These are phyloP conservation scores for Neofusicoccum umdonicola DNA, from an alignment of 2,329 filamentous ascomycete genomes.

Conservation along the genomic window DNA sequence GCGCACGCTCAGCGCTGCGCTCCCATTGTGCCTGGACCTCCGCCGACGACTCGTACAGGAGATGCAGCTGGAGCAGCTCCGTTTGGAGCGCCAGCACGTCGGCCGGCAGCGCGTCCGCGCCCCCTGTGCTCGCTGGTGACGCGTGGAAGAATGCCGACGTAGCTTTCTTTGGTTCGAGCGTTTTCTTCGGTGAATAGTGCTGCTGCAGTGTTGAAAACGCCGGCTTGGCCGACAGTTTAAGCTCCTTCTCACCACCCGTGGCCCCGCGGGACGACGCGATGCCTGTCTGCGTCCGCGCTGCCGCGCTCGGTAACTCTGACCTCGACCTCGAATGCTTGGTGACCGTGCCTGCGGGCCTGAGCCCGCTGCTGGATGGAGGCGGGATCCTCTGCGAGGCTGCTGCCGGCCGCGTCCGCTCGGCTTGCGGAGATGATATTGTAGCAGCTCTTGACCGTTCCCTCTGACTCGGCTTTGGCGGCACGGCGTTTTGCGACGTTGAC, in stretches of 20 bases:
- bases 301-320: constrained; percentile 1
- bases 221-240: constrained; percentile 20
- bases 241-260: background rate
- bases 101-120: constrained; percentile 23
- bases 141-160: constrained; percentile 36
- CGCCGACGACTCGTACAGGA: constrained; percentile 31
- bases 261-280: background rate
- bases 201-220: constrained; percentile 39
- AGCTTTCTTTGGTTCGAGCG: constrained; percentile 22
- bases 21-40: constrained; percentile 31
- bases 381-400: background rate
- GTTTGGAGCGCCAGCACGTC: constrained; percentile 35
- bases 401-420: constrained; percentile 3
- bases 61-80: constrained; percentile 38
- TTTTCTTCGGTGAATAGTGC: constrained; percentile 40
- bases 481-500: background rate
- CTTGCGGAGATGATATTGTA: background rate
- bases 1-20: constrained; percentile 28
- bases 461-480: background rate
- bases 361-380: background rate
- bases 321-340: constrained; percentile 9
- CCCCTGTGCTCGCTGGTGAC: constrained; percentile 19
- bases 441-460: constrained; percentile 9
- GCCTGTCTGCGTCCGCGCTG: background rate
- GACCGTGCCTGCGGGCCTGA: background rate